phyloP scores from a whole-genome alignment of 2,329 filamentous ascomycete species.

The Rosellinia necatrix region DNA sequence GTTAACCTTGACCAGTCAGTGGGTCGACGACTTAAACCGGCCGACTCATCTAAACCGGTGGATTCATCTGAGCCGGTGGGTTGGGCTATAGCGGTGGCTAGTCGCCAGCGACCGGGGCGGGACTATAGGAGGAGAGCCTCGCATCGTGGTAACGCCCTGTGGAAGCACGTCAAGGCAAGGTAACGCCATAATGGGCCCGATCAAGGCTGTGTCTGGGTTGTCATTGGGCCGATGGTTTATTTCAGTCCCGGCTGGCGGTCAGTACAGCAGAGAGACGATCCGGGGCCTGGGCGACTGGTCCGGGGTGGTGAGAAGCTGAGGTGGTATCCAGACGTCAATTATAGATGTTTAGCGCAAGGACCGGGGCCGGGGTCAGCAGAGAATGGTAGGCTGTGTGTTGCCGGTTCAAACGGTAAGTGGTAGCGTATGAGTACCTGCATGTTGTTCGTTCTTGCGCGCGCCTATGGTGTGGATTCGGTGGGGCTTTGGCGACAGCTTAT shows the following conservation, averaged over 20 bases:
- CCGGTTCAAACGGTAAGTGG: not conserved
- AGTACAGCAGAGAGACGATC: too few relatives aligned
- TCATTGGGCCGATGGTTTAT: slow-evolving; percentile 33
- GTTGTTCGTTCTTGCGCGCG: slow-evolving; percentile 34
- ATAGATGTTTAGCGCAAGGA: slow-evolving; percentile 2
- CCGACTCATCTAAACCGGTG: too few relatives aligned
- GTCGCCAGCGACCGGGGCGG: slow-evolving; percentile 13
- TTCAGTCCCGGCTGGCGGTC: slow-evolving; percentile 23
- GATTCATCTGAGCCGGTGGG: too few relatives aligned
- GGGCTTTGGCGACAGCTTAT: not conserved
- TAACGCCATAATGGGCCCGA: too few relatives aligned
- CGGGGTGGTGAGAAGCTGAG: slow-evolving; percentile 22
- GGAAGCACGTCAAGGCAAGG: too few relatives aligned
- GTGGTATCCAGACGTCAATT: slow-evolving; percentile 8
- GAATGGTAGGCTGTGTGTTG: slow-evolving; percentile 26
- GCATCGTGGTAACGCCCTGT: slow-evolving; percentile 20
- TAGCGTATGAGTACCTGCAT: too few relatives aligned
- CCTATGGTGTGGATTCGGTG: not conserved
- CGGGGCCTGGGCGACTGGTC: not conserved
- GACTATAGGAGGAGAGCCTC: slow-evolving; percentile 4
- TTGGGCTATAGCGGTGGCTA: slow-evolving; percentile 9
- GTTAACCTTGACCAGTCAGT: too few relatives aligned
- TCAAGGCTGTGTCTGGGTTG: slow-evolving; percentile 13
- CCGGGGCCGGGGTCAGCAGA: slow-evolving; percentile 1
- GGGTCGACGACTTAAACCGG: too few relatives aligned